A percentile compares a stretch with the other conserved stretches of the same genome.
phyloP scores from a whole-genome alignment of 78 protist species.

The Dictyostelium firmibasis region DNA sequence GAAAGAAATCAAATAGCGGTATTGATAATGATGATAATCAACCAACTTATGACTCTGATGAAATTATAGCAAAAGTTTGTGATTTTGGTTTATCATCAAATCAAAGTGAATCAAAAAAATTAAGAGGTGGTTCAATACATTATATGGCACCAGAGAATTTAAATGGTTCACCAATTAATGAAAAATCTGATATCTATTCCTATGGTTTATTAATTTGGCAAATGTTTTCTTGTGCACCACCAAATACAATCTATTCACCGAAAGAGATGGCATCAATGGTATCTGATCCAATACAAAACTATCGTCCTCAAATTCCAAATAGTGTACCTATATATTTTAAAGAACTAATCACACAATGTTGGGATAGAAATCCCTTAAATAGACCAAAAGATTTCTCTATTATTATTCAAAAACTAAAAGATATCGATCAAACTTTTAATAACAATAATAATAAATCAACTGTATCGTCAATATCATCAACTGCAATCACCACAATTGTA shows the following conservation, averaged over 20 bases:
- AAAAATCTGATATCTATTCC: conserved; percentile 60
- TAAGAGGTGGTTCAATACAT: conserved; percentile 42
- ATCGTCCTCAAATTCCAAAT: conserved; percentile 18
- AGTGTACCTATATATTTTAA: not conserved
- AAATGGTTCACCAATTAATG: conserved; percentile 21
- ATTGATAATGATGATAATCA: not conserved
- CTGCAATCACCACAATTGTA: not conserved
- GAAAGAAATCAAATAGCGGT: not conserved
- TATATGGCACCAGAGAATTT: conserved; percentile 75
- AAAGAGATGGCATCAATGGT: not conserved
- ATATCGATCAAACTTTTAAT: not conserved
- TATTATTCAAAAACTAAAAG: not conserved
- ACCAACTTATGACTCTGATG: not conserved
- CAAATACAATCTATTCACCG: conserved; percentile 8
- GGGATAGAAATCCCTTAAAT: conserved; percentile 16
- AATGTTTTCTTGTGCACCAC: conserved; percentile 49
- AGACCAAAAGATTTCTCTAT: conserved; percentile 1
- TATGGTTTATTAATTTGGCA: conserved; percentile 71
- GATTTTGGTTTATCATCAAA: conserved; percentile 44
- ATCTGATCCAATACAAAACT: not conserved
- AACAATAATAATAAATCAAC: not conserved
- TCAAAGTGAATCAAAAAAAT: not conserved
- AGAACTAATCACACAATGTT: conserved; percentile 3
- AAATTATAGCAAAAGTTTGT: not conserved
- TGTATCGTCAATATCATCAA: not conserved